These are phyloP conservation scores for Gossypium gossypioides DNA, from an alignment of 441 rosid genomes.

Conservation along the genomic window DNA sequence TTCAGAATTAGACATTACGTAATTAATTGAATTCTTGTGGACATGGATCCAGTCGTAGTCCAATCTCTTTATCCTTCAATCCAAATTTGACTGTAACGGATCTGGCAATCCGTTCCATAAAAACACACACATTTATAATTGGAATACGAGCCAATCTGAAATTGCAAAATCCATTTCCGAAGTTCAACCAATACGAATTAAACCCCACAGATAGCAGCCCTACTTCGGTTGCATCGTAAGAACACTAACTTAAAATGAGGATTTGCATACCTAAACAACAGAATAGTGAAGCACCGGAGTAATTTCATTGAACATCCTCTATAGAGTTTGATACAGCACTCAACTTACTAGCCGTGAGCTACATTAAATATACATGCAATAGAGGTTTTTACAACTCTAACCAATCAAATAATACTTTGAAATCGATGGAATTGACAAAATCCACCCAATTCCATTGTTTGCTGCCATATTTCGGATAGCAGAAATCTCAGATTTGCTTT, in stretches of 20 bases:
- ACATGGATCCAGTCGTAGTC: too few relatives aligned
- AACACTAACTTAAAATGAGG: background rate
- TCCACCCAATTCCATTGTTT: background rate
- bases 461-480: background rate
- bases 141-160: too few relatives aligned
- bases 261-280: background rate
- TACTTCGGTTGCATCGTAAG: too few relatives aligned
- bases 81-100: too few relatives aligned
- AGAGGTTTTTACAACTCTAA: background rate
- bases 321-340: background rate
- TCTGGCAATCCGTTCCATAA: too few relatives aligned
- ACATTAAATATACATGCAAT: background rate
- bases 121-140: too few relatives aligned
- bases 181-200: too few relatives aligned
- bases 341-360: background rate
- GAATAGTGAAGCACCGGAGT: background rate
- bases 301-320: background rate
- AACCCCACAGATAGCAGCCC: too few relatives aligned
- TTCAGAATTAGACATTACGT: too few relatives aligned
- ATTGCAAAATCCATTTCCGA: too few relatives aligned
- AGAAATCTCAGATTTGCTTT: background rate
- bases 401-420: background rate
- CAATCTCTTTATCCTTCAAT: too few relatives aligned
- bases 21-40: too few relatives aligned
- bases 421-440: background rate